phyloP scores from a whole-genome alignment of 257 asterid genomes.

The Nicotiana paniculata region DNA sequence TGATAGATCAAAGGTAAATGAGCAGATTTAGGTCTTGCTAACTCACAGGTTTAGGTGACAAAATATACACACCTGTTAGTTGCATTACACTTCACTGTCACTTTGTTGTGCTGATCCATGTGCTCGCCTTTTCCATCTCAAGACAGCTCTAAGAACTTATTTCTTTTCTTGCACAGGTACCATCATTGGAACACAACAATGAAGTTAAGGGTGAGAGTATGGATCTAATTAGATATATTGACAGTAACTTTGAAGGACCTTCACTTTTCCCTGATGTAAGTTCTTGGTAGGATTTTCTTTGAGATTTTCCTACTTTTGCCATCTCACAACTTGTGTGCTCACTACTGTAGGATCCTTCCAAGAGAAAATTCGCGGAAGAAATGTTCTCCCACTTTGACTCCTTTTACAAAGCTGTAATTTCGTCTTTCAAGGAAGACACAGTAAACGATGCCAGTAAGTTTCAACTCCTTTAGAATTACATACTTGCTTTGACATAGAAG shows the following conservation, averaged over 20 bases:
- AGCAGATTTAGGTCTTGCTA: neutral
- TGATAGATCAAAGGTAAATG: neutral
- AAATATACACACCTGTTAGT: neutral
- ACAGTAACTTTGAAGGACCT: conserved; percentile 76
- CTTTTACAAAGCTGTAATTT: conserved; percentile 39
- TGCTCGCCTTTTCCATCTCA: neutral
- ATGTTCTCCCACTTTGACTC: conserved; percentile 40
- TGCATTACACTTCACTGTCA: neutral
- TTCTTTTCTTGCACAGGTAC: conserved; percentile 41
- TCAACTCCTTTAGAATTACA: neutral
- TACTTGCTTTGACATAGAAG: neutral
- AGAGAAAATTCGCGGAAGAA: conserved; percentile 56
- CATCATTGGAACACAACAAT: conserved; percentile 69
- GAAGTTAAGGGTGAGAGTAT: conserved; percentile 86
- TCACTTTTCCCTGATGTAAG: conserved; percentile 74
- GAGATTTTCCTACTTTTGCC: neutral
- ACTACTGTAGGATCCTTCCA: conserved; percentile 46
- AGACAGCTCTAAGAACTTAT: neutral
- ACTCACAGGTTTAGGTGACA: neutral
- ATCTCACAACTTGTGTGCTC: conserved; percentile 3
- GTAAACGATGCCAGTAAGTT: conserved; percentile 42
- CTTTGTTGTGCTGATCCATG: neutral
- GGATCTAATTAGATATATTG: conserved; percentile 68
- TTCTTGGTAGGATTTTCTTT: conserved; percentile 2
- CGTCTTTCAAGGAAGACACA: conserved; percentile 50